Conservation (phyloP, 139 green algal species). For the Coccomyxa sp. region DNA sequence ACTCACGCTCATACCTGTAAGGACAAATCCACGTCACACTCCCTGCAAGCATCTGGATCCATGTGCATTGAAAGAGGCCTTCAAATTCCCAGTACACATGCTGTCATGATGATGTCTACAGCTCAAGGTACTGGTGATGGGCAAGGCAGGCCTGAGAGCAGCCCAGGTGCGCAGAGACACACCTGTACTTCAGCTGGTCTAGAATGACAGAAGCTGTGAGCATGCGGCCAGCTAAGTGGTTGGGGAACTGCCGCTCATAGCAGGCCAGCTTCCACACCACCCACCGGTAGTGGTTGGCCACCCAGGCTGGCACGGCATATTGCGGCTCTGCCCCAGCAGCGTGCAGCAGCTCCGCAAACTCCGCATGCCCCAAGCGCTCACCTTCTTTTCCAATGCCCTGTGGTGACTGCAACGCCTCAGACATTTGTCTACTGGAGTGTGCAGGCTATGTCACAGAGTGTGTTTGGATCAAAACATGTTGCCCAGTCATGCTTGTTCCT, state of each 20-base stretch:
- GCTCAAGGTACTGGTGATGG: background rate
- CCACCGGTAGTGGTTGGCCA: constrained; percentile 60
- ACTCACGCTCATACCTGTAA: constrained; percentile 48
- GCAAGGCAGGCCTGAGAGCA: background rate
- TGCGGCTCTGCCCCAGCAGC: constrained; percentile 30
- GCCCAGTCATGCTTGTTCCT: background rate
- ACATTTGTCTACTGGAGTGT: background rate
- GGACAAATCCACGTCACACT: background rate
- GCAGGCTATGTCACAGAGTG: background rate
- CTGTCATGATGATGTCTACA: background rate
- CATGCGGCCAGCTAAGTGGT: constrained; percentile 12
- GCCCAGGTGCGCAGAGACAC: background rate
- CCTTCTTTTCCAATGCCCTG: constrained; percentile 5
- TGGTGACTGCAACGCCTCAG: background rate
- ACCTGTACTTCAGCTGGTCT: constrained; percentile 38
- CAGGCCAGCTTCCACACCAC: constrained; percentile 72
- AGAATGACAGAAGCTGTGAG: constrained; percentile 32
- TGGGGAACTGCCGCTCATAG: constrained; percentile 29
- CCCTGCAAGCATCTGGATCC: too few relatives aligned
- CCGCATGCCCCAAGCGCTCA: background rate
- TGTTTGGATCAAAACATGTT: too few relatives aligned
- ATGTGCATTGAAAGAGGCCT: too few relatives aligned
- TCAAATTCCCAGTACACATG: too few relatives aligned
- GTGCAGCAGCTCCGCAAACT: constrained; percentile 28
- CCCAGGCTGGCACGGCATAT: constrained; percentile 42